A percentile compares a stretch with the other conserved stretches of the same genome.
phyloP scores from a whole-genome alignment of 2,329 filamentous ascomycete genomes.

The Elsinoe arachidis region DNA sequence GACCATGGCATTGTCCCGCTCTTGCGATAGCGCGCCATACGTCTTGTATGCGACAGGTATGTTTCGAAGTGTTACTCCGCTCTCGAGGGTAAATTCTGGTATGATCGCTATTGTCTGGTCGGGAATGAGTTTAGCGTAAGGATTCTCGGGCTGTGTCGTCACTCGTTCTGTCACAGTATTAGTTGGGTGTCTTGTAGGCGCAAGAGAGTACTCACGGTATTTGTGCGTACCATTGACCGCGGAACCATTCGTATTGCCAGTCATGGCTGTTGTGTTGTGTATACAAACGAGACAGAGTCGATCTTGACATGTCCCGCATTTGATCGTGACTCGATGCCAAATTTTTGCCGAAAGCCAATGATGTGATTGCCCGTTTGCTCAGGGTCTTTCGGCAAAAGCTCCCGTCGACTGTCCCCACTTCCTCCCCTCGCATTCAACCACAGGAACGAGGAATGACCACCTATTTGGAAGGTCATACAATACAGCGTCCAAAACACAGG shows the following conservation, averaged over 20 bases:
- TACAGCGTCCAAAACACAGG: not conserved
- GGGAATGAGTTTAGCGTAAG: slow-evolving; percentile 75
- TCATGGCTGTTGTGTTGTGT: not conserved
- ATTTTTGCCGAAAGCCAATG: slow-evolving; percentile 5
- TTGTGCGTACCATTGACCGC: not conserved
- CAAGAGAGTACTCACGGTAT: not conserved
- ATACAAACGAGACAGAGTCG: not conserved
- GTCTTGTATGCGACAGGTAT: slow-evolving; percentile 58
- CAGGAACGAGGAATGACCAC: not conserved
- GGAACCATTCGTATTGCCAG: not conserved
- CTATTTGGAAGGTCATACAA: not conserved
- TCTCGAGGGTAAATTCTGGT: slow-evolving; percentile 86
- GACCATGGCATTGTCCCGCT: slow-evolving; percentile 54
- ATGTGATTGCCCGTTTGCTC: not conserved
- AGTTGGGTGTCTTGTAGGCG: not conserved
- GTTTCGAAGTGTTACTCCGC: slow-evolving; percentile 74
- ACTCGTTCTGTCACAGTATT: slow-evolving; percentile 25
- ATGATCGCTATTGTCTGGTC: slow-evolving; percentile 82
- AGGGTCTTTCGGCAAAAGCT: not conserved
- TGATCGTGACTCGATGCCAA: not conserved
- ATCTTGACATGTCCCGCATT: not conserved
- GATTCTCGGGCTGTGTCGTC: slow-evolving; percentile 75
- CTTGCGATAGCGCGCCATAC: slow-evolving; percentile 48
- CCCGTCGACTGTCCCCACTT: not conserved
- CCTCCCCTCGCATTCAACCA: not conserved